Base-by-base conservation (phyloP, 805 yeast species). In the Wickerhamomyces pijperi region DNA sequence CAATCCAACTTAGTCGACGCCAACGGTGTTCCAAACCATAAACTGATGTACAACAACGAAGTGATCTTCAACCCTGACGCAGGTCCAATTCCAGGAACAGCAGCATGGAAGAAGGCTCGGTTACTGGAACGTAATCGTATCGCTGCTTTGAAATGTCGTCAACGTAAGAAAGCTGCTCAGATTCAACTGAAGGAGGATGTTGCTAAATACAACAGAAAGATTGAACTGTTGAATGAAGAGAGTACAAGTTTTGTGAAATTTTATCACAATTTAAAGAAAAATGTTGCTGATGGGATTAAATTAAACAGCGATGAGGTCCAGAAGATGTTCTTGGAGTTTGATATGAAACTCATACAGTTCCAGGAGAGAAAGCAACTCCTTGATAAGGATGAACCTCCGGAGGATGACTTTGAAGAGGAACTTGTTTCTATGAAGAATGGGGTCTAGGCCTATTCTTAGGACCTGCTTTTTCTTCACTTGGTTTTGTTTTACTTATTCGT, bases 91-190 rank as follows among this genome's bases (percentile, higher is more conserved):
- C 82, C 82, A 1, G 83, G 83, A 2, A 76, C 82, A 1, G 72
- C 80, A 0, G 81, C 80, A 0, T 77, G 82, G 81, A 77, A 77
- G 52, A 69, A 74, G 44, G 80, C 76, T 20, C 56, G 82, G 36
- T 50, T 77, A 16, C 55, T 77, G 40, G 82, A 77, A 49, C 58
- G 84, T 39, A 77, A 77, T 49, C 58, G 84, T 43, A 63, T 76
- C n/a, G 84, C 84, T 0, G 84, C 84, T 1, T 70, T 76, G 23
- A 76, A 76, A 50, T 77, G 84, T 59, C 65, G 84, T 46, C 81
- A 77, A 49, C 61, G 82, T 32, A 77, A 77, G 57, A 78, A 78
- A 49, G 73, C 76, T 39, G 78, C 84, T 1, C 90, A 81, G 49
- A 66, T 72, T 42, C 77, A 78, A 54, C 57, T 82, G 44, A 80